Evolutionary conservation across 2,329 filamentous ascomycete genomes (phyloP).

Genomic region (Apiospora arundinis): DNA sequence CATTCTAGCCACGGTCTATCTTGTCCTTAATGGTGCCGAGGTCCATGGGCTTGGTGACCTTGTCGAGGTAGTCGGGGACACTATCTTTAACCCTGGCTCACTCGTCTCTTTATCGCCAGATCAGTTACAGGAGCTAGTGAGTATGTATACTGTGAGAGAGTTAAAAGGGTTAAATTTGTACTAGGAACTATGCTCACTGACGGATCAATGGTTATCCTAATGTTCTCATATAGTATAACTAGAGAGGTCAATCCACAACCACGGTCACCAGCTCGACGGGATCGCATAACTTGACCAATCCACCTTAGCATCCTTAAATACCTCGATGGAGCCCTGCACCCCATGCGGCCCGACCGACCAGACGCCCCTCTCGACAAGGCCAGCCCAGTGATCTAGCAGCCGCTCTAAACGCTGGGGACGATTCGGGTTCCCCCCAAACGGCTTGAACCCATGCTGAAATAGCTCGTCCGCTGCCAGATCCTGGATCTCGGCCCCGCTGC

Average conservation of each 20-base stretch:
- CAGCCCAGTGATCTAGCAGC: conserved; percentile 35
- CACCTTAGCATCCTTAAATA: conserved; percentile 34
- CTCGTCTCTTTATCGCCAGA: too few species aligned
- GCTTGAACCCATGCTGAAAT: conserved; percentile 43
- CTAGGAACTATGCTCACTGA: too few species aligned
- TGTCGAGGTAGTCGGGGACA: conserved; percentile 67
- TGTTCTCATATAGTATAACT: too few species aligned
- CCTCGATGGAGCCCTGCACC: conserved; percentile 36
- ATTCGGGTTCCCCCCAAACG: conserved; percentile 37
- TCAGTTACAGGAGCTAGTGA: too few species aligned
- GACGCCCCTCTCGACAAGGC: conserved; percentile 34
- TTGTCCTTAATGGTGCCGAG: conserved; percentile 65
- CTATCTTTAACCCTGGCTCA: too few species aligned
- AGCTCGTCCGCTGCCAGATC: conserved; percentile 31
- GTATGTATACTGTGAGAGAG: too few species aligned
- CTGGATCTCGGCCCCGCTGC: conserved; percentile 33
- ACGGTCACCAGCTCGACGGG: conserved; percentile 25
- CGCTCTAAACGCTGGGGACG: conserved; percentile 35
- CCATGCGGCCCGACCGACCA: conserved; percentile 36
- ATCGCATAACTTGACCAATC: conserved; percentile 31
- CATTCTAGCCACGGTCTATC: conserved; percentile 62
- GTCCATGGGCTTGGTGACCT: conserved; percentile 68
- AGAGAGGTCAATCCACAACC: neutral
- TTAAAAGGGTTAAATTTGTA: too few species aligned
- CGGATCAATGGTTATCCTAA: too few species aligned